Base-by-base conservation (phyloP, 192 early-diverging fungal genomes). In the Mortierella claussenii region DNA sequence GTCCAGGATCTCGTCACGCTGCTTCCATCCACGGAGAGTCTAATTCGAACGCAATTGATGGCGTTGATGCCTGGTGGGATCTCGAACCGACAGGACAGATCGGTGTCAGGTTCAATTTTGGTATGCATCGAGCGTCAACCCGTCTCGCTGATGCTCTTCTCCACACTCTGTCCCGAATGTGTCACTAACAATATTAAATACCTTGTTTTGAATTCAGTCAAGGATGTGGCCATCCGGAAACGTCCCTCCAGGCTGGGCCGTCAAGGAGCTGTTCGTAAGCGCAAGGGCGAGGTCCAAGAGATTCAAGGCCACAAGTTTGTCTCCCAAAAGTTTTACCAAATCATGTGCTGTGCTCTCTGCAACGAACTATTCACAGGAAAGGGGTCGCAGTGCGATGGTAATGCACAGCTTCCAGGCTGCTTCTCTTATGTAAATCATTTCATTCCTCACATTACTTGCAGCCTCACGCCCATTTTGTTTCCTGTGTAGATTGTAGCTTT, bases 291-390 rank as follows among this genome's bases (percentile, higher is more conserved):
- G 9, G 86, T 94, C 17, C 89, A 86, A 12, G 94, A 96, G 58
- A 85, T 92, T 82, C 93, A 92, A 49, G 97, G 98, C 5, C 98
- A 99, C 79, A 95, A 97, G 74, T 98, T 99, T 80, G 90, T 90
- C 64, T 82, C 90, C 26, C 88, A 92, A 60, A 91, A 91, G 61
- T 97, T 95, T 36, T 98, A 96, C 83, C 93, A 96, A 60, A 94
- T 98, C 65, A 96, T 98, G 96, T 94, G 93, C 82, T 99, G 98
- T 84, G 96, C 97, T 8, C 82, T 95, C 10, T 99, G 98, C 79
- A 85, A 87, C 47, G 98, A 98, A 58, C 93, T 98, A 61, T 87
- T 99, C 32, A 92, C 95, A 21, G 95, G 92, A 65, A 82, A 85
- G 44, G 96, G 95, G 20, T 93, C 91, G 64, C 94, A 97, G 69